phyloP scores from a whole-genome alignment of 2,329 filamentous ascomycete species.

The Penicillium sp. region DNA sequence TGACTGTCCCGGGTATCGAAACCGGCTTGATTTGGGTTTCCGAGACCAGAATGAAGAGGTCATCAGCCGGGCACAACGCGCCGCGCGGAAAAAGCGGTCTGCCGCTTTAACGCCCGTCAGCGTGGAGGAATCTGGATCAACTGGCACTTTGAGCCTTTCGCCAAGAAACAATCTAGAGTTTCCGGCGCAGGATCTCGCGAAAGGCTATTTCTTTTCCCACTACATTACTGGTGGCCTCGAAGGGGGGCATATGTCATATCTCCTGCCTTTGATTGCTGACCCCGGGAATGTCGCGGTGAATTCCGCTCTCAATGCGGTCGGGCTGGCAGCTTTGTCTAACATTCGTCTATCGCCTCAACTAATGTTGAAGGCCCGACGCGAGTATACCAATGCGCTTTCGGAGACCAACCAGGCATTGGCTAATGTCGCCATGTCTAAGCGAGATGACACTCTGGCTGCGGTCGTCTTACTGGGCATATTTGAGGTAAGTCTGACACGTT shows the following conservation, averaged over 20 bases:
- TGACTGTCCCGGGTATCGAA: conserved; percentile 13
- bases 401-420: conserved; percentile 6
- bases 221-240: conserved; percentile 5
- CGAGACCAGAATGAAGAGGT: conserved; percentile 10
- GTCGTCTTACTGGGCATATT: conserved; percentile 13
- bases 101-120: neutral
- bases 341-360: conserved; percentile 9
- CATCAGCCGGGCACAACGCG: neutral
- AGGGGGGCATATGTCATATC: conserved; percentile 5
- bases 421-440: conserved; percentile 1
- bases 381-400: conserved; percentile 11
- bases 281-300: neutral
- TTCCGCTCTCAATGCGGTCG: conserved; percentile 9
- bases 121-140: neutral
- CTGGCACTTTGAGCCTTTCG: neutral
- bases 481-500: conserved; percentile 3
- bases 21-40: conserved; percentile 3
- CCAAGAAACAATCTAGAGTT: neutral
- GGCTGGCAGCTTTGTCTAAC: conserved; percentile 11
- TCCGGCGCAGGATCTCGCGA: conserved; percentile 7
- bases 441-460: conserved; percentile 9
- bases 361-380: conserved; percentile 9
- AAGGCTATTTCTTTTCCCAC: conserved; percentile 6
- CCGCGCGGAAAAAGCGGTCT: neutral
- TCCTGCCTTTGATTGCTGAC: neutral